phyloP scores from a whole-genome alignment of 2,329 filamentous ascomycete species.

The Xylariales sp. region DNA sequence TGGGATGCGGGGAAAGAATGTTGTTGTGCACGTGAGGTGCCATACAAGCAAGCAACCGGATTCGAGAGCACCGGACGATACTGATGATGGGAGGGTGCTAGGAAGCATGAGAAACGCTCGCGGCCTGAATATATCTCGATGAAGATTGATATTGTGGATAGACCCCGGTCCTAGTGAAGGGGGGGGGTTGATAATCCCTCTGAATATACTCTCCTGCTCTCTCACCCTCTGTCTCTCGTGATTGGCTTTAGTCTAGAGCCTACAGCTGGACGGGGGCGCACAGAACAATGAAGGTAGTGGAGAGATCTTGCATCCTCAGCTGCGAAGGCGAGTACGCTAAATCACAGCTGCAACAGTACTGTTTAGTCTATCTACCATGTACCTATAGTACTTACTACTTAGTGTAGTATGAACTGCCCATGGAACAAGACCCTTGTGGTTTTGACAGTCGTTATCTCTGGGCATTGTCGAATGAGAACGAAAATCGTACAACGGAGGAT shows the following conservation, averaged over 20 bases:
- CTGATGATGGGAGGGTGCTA: too few relatives aligned
- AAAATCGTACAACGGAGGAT: background rate
- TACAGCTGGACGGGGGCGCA: too few relatives aligned
- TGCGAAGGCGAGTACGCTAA: background rate
- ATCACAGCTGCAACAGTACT: background rate
- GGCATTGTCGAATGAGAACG: constrained; percentile 27
- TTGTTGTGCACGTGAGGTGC: constrained; percentile 3
- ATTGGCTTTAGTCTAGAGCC: background rate
- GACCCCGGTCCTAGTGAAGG: background rate
- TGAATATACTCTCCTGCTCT: background rate
- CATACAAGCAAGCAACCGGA: background rate
- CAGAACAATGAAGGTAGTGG: background rate
- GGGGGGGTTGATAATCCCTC: background rate
- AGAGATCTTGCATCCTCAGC: constrained; percentile 7
- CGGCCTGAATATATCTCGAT: background rate
- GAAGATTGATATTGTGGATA: background rate
- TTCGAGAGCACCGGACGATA: background rate
- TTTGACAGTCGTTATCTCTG: constrained; percentile 32
- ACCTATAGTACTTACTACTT: background rate
- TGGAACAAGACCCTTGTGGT: constrained; percentile 19
- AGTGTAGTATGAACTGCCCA: constrained; percentile 2
- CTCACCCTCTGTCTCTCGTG: background rate
- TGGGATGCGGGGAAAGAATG: constrained; percentile 25
- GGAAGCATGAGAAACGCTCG: too few relatives aligned
- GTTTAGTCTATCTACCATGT: background rate